Conservation (phyloP, 164 flowering plant species). For the Sextonia rubra region DNA sequence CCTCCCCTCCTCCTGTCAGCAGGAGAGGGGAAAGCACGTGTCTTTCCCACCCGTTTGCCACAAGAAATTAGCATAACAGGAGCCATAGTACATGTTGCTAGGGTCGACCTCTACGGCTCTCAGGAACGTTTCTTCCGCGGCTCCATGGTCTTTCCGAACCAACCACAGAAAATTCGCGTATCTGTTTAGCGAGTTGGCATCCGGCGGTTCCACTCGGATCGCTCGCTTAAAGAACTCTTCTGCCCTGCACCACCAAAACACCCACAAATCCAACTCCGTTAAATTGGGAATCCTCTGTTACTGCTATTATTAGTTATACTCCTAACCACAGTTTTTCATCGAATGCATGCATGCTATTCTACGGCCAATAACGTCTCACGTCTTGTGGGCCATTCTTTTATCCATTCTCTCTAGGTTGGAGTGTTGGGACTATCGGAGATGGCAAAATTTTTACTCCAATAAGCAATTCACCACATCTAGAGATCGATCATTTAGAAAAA, state of each 20-base stretch:
- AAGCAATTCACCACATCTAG: too few species aligned
- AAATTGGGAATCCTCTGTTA: not conserved
- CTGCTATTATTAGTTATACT: not conserved
- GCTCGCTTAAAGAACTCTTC: constrained; percentile 87
- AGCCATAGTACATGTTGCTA: constrained; percentile 50
- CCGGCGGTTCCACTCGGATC: constrained; percentile 41
- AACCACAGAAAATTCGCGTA: constrained; percentile 80
- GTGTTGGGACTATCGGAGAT: too few species aligned
- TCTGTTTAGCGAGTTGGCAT: constrained; percentile 65
- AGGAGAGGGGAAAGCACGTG: constrained; percentile 66
- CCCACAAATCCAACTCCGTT: not conserved
- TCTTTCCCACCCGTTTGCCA: constrained; percentile 93
- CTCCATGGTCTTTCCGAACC: constrained; percentile 59
- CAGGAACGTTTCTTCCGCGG: constrained; percentile 76
- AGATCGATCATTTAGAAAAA: too few species aligned
- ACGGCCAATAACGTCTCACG: too few species aligned
- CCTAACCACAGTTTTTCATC: not conserved
- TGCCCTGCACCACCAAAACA: constrained; percentile 49
- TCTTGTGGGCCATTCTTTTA: too few species aligned
- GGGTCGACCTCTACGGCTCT: constrained; percentile 86
- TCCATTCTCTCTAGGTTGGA: too few species aligned
- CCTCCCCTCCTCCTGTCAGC: not conserved
- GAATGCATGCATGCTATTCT: not conserved
- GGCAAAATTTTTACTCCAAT: too few species aligned
- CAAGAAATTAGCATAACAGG: constrained; percentile 77